Percentiles rank a stretch among this genome's conserved stretches.
phyloP scores from a whole-genome alignment of 495 filamentous ascomycete species.

The Talaromyces trachyspermus region DNA sequence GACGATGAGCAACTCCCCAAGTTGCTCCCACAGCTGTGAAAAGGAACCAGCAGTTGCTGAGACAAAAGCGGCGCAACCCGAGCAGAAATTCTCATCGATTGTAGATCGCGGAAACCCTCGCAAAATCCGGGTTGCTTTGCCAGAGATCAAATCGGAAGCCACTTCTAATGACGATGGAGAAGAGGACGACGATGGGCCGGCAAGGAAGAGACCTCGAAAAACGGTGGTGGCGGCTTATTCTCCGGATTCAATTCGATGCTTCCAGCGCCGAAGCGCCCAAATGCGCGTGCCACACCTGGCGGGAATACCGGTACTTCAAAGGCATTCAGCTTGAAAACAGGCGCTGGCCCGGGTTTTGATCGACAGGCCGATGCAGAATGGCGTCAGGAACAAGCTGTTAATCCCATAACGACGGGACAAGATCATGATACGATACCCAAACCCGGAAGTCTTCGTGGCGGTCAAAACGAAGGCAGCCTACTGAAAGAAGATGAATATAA shows the following conservation, averaged over 20 bases:
- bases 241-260: constrained; percentile 78
- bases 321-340: constrained; percentile 67
- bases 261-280: constrained; percentile 69
- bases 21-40: constrained; percentile 3
- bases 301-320: constrained; percentile 32
- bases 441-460: constrained; percentile 15
- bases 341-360: constrained; percentile 68
- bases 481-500: constrained; percentile 48
- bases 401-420: constrained; percentile 8
- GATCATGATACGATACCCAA: constrained; percentile 16
- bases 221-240: constrained; percentile 52
- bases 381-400: constrained; percentile 21
- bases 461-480: constrained; percentile 12
- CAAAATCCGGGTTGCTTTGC: constrained; percentile 75
- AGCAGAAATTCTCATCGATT: constrained; percentile 55
- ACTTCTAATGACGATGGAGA: constrained; percentile 21
- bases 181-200: constrained; percentile 49
- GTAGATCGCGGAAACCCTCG: constrained; percentile 71
- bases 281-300: constrained; percentile 16
- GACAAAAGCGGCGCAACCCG: constrained; percentile 34
- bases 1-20: constrained; percentile 42
- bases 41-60: constrained; percentile 20
- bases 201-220: constrained; percentile 61
- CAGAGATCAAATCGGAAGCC: constrained; percentile 39
- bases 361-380: constrained; percentile 45